These are phyloP conservation scores for Volvariella surrecta DNA, from an alignment of 1,284 basidiomycete species.

Conservation along the genomic window DNA sequence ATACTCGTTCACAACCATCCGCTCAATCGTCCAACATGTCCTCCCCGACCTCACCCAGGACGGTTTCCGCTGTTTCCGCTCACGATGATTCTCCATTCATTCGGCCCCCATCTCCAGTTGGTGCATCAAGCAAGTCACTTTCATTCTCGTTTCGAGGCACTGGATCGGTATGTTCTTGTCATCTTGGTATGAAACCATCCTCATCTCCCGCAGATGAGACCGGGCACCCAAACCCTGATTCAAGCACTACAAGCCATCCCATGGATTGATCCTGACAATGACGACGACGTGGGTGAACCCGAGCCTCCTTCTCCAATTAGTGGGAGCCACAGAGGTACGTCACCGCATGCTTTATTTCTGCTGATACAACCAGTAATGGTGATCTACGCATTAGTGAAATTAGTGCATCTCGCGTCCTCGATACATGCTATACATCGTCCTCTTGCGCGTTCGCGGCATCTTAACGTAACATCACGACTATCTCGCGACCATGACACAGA, in stretches of 20 bases:
- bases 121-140: constrained; percentile 30
- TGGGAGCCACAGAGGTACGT: too few relatives aligned
- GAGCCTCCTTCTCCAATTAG: too few relatives aligned
- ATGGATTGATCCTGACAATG: constrained; percentile 60
- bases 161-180: constrained; percentile 47
- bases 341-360: too few relatives aligned
- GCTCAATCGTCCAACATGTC: constrained; percentile 16
- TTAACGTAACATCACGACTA: constrained; percentile 21
- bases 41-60: constrained; percentile 15
- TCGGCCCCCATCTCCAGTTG: constrained; percentile 52
- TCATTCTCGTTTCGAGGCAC: constrained; percentile 49
- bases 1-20: constrained; percentile 4
- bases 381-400: constrained; percentile 17
- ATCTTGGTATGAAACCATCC: constrained; percentile 10
- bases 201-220: constrained; percentile 51
- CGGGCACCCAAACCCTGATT: constrained; percentile 77
- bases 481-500: constrained; percentile 13
- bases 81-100: constrained; percentile 74
- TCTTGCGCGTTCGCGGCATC: constrained; percentile 54
- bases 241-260: constrained; percentile 78
- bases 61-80: constrained; percentile 12
- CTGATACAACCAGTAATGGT: neutral
- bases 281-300: constrained; percentile 35
- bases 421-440: constrained; percentile 81
- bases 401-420: constrained; percentile 59